Base-by-base conservation (phyloP, 2,329 filamentous ascomycete genomes). In the Neonectria magnoliae region DNA sequence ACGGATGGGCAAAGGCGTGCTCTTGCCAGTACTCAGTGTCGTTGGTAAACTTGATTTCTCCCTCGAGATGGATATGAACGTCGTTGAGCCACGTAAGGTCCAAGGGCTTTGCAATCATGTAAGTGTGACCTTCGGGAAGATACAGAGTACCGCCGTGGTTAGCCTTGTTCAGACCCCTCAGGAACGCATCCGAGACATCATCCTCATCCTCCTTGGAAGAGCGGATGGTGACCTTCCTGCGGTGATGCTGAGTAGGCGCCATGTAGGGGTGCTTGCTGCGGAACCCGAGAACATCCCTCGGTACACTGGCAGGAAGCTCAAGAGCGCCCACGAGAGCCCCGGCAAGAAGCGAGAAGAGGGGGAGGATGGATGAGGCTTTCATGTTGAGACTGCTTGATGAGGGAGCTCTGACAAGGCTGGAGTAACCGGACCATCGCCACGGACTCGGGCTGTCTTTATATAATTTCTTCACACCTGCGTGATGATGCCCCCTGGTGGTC, bases 31-130 rank as follows among this genome's bases (percentile, higher is more conserved):
- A 73, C 16, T 11, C 33, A 2, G 68, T 71, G 13, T 73, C 69
- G 9, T 73, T 73, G 48, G 71, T 73, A 29, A 73, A 73, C 61
- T 73, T 72, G 42, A 73, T 73, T 60, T 73, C 71, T 18, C 71
- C 71, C 18, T 73, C 71, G 13, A 73, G 59, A n/a, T 73, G 64
- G 22, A 73, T 64, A 18, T 73, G 71, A n/a, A 73, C 48, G 27
- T 73, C 62, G n/a, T 71, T 50, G 18, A 73, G 48, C 53, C 64
- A 72, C 4, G 71, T 73, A 5, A 73, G 48, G 20, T 73, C 71
- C 22, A 73, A 54, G 4, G 71, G 67, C 54, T 73, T 73, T 38
- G 70, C 71, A 47, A 73, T 73, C 27, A 73, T 61, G 55, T 68
- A 73, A 2, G 65, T 73, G 20, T 71, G 59, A 1, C 71, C 71